Evolutionary conservation across 2,329 filamentous ascomycete genomes (phyloP).

Genomic region (Huntiella decipiens): DNA sequence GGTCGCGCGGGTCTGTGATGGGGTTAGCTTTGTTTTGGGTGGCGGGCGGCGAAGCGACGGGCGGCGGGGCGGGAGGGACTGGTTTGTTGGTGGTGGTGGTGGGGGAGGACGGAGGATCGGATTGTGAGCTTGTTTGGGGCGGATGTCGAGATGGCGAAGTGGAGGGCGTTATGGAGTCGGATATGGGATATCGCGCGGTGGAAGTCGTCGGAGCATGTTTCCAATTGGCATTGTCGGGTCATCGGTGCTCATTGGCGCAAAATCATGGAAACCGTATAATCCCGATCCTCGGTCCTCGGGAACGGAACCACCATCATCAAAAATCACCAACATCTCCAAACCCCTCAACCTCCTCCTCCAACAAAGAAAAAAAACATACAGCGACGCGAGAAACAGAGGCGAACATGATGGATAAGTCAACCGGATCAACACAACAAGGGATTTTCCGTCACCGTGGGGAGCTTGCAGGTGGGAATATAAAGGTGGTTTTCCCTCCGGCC

Average conservation of each 20-base stretch:
- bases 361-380: slow-evolving; percentile 7
- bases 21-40: slow-evolving; percentile 1
- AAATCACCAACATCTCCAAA: neutral
- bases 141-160: too few species aligned
- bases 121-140: neutral
- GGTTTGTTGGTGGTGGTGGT: neutral
- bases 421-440: too few species aligned
- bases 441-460: too few species aligned
- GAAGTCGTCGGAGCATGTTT: neutral
- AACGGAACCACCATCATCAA: neutral
- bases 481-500: too few species aligned
- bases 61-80: neutral
- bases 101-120: neutral
- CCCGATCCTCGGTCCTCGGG: neutral
- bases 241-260: neutral
- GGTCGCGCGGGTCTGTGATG: slow-evolving; percentile 7
- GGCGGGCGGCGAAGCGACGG: neutral
- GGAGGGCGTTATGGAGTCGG: neutral
- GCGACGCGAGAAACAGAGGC: slow-evolving; percentile 10
- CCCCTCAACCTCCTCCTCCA: neutral
- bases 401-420: slow-evolving; percentile 6
- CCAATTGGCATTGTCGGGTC: neutral
- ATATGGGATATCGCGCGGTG: too few species aligned
- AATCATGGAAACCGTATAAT: neutral
- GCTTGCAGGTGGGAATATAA: too few species aligned